These are phyloP conservation scores for Nakazawaea laoshanensis DNA, from an alignment of 805 yeast species.

Conservation along the genomic window DNA sequence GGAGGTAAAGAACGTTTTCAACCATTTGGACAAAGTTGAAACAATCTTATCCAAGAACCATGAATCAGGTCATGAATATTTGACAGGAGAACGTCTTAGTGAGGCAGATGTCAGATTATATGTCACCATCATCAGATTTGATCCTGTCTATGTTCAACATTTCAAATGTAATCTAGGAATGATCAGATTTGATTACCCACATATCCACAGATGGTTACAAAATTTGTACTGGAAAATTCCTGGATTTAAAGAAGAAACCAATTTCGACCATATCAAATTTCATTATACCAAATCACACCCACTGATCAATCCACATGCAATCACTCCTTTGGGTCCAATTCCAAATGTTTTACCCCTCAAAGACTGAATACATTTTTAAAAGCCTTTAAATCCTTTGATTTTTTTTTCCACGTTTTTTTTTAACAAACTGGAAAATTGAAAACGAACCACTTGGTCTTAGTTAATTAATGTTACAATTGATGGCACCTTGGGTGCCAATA, in stretches of 20 bases:
- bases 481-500: slow-evolving; percentile 76
- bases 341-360: slow-evolving; percentile 64
- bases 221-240: slow-evolving; percentile 75
- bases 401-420: no score
- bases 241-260: slow-evolving; percentile 70
- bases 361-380: no score
- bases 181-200: slow-evolving; percentile 74
- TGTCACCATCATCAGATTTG: slow-evolving; percentile 86
- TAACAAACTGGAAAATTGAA: no score
- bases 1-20: slow-evolving; percentile 56
- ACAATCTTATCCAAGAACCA: slow-evolving; percentile 40
- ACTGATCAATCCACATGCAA: slow-evolving; percentile 70
- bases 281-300: slow-evolving; percentile 87
- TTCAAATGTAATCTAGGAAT: slow-evolving; percentile 86
- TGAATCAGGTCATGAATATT: slow-evolving; percentile 24
- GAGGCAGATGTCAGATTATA: slow-evolving; percentile 87
- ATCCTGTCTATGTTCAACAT: slow-evolving; percentile 90
- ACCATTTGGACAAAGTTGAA: slow-evolving; percentile 65
- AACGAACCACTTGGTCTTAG: no score
- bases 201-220: slow-evolving; percentile 70
- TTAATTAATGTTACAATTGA: slow-evolving; percentile 12
- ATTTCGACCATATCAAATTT: slow-evolving; percentile 82
- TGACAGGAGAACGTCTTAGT: slow-evolving; percentile 62
- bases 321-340: slow-evolving; percentile 84
- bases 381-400: no score